Evolutionary conservation across 2,329 filamentous ascomycete species (phyloP).

Genomic region (Colletotrichum liaoningense): DNA sequence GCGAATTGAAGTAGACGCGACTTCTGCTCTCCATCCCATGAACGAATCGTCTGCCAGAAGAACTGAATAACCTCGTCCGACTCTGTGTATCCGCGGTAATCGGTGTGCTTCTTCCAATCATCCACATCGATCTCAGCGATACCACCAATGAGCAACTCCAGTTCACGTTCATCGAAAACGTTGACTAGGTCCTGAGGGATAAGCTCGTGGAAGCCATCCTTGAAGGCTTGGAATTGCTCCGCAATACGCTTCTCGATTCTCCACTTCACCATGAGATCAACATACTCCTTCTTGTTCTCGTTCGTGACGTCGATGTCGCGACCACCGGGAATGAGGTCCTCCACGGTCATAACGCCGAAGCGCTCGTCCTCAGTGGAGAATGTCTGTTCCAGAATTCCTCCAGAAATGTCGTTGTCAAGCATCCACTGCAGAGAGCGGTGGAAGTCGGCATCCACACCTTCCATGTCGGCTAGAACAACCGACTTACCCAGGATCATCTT

Average conservation of each 20-base stretch:
- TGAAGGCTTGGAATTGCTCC: constrained; percentile 98
- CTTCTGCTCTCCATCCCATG: constrained; percentile 99
- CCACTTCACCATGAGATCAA: constrained; percentile 99
- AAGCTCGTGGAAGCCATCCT: constrained; percentile 96
- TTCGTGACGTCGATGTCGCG: constrained; percentile 96
- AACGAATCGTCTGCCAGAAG: constrained; percentile 98
- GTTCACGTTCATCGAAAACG: constrained; percentile 97
- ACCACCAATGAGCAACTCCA: constrained; percentile 96
- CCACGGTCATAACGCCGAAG: constrained; percentile 93
- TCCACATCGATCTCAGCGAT: constrained; percentile 99
- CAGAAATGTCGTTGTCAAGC: constrained; percentile 94
- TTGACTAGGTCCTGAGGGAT: constrained; percentile 97
- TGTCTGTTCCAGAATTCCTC: constrained; percentile 92
- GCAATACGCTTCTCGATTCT: constrained; percentile 98
- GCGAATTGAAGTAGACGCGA: constrained; percentile 96
- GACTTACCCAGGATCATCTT: constrained; percentile 99
- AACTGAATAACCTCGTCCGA: constrained; percentile 96
- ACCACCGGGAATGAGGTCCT: constrained; percentile 92
- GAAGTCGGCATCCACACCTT: constrained; percentile 98
- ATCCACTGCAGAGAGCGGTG: constrained; percentile 98
- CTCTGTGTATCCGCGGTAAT: constrained; percentile 98
- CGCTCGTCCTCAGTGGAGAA: constrained; percentile 98
- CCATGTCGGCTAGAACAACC: constrained; percentile 94
- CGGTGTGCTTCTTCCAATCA: constrained; percentile 99
- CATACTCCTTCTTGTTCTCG: constrained; percentile 99